A percentile compares a stretch with the other conserved stretches of the same genome.
phyloP scores from a whole-genome alignment of 2,329 filamentous ascomycete species.

The Alternaria conjuncta region DNA sequence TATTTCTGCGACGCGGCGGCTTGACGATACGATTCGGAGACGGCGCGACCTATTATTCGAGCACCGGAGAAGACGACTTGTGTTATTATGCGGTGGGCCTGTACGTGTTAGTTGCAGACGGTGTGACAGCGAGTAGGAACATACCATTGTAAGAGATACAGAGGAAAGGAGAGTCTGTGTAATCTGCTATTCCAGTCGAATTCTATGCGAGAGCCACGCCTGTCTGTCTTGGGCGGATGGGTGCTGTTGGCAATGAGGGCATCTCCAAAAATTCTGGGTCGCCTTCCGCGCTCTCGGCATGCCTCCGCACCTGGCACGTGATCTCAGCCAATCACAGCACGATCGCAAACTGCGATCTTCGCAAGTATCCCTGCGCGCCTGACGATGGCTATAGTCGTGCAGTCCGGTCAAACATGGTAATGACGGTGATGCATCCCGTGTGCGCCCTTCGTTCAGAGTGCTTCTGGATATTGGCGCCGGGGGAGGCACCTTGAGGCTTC shows the following conservation, averaged over 20 bases:
- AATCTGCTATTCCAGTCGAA: neutral
- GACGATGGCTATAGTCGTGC: neutral
- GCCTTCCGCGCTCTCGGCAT: slow-evolving; percentile 38
- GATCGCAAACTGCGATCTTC: slow-evolving; percentile 35
- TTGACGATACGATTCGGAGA: slow-evolving; percentile 94
- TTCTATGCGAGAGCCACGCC: neutral
- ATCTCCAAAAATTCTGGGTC: slow-evolving; percentile 33
- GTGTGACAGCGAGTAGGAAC: neutral
- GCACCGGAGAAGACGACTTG: slow-evolving; percentile 90
- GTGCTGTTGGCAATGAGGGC: slow-evolving; percentile 21
- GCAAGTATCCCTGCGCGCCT: neutral
- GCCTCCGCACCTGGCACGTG: slow-evolving; percentile 32
- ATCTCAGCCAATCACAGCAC: slow-evolving; percentile 38
- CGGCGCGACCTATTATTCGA: slow-evolving; percentile 90
- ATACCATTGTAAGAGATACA: slow-evolving; percentile 30
- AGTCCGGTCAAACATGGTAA: neutral
- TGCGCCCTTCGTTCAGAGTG: neutral
- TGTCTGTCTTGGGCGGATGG: slow-evolving; percentile 16
- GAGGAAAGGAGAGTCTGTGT: neutral
- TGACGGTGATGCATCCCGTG: neutral
- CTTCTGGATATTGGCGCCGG: neutral
- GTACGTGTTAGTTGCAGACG: slow-evolving; percentile 30
- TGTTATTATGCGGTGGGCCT: slow-evolving; percentile 95
- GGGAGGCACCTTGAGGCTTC: slow-evolving; percentile 6
- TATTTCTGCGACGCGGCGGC: slow-evolving; percentile 86